phyloP scores from a whole-genome alignment of 2,329 filamentous ascomycete genomes.

The Herpotrichia juniperi region DNA sequence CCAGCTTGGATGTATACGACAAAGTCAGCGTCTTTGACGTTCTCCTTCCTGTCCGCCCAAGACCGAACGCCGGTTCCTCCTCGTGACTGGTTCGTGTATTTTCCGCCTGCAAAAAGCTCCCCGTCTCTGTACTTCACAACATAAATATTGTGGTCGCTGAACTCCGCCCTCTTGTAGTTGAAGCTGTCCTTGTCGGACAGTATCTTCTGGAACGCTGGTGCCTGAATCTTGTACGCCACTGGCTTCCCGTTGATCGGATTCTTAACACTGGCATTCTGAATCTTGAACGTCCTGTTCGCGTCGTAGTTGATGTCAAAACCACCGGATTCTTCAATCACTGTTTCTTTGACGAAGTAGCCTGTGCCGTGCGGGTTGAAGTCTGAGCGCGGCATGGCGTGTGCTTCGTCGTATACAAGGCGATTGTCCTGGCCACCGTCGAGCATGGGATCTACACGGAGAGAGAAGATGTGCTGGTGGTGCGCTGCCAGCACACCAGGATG shows the following conservation, averaged over 20 bases:
- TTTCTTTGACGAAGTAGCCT: slow-evolving; percentile 56
- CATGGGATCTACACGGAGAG: slow-evolving; percentile 55
- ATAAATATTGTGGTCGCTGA: slow-evolving; percentile 64
- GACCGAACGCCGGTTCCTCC: slow-evolving; percentile 55
- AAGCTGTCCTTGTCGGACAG: slow-evolving; percentile 59
- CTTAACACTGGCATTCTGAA: slow-evolving; percentile 51
- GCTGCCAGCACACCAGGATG: slow-evolving; percentile 71
- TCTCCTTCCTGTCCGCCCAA: slow-evolving; percentile 59
- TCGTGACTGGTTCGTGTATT: slow-evolving; percentile 66
- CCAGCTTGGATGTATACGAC: slow-evolving; percentile 65
- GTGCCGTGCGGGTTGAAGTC: slow-evolving; percentile 63
- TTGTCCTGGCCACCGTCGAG: slow-evolving; percentile 54
- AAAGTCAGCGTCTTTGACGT: slow-evolving; percentile 61
- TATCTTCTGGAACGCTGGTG: slow-evolving; percentile 58
- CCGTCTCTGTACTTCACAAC: slow-evolving; percentile 63
- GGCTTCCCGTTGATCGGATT: slow-evolving; percentile 57
- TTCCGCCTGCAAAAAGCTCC: slow-evolving; percentile 65
- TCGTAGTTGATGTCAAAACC: slow-evolving; percentile 56
- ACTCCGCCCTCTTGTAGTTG: slow-evolving; percentile 64
- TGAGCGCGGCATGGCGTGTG: slow-evolving; percentile 64
- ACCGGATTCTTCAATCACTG: slow-evolving; percentile 54
- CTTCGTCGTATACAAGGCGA: slow-evolving; percentile 58
- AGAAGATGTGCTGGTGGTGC: slow-evolving; percentile 80
- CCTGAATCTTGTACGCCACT: slow-evolving; percentile 58
- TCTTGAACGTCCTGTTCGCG: slow-evolving; percentile 56